A percentile compares a stretch with the other conserved stretches of the same genome.
Evolutionary conservation across 106 monocot genomes (phyloP).

Genomic region (Alisma plantagoaquatica): DNA sequence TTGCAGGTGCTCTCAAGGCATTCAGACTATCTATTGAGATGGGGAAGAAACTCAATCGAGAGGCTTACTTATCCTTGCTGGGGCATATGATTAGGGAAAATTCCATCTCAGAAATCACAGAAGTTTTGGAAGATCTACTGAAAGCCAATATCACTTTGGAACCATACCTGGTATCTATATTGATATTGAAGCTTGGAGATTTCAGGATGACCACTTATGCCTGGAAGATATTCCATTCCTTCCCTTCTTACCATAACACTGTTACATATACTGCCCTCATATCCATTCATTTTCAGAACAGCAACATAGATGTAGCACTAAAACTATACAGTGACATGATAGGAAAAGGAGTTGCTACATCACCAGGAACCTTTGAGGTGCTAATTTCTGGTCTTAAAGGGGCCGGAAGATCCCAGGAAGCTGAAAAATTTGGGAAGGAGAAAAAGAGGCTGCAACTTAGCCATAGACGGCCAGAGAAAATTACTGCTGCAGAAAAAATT

Average conservation of each 20-base stretch:
- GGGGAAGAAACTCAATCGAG: conserved; percentile 28
- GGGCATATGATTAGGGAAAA: conserved; percentile 45
- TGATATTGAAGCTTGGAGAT: conserved; percentile 48
- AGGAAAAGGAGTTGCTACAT: conserved; percentile 26
- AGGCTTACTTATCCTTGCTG: conserved; percentile 43
- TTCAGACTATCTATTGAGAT: conserved; percentile 28
- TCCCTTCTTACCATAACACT: conserved; percentile 30
- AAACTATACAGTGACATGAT: conserved; percentile 49
- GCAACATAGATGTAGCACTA: conserved; percentile 37
- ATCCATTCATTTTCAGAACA: conserved; percentile 41
- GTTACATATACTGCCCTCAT: conserved; percentile 63
- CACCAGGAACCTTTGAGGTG: conserved; percentile 52
- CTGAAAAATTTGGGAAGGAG: conserved; percentile 41
- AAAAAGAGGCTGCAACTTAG: conserved; percentile 35
- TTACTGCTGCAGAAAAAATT: conserved; percentile 38
- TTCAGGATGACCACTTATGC: conserved; percentile 34
- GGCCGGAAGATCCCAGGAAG: conserved; percentile 46
- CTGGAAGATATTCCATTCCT: conserved; percentile 36
- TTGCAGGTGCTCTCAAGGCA: conserved; percentile 37
- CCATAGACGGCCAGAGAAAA: conserved; percentile 1
- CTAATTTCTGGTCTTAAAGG: conserved; percentile 40
- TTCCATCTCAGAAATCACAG: conserved; percentile 20
- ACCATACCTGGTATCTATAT: conserved; percentile 38
- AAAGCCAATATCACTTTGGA: conserved; percentile 35
- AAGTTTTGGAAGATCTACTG: conserved; percentile 55